These are phyloP conservation scores for Lunularia cruciata DNA, from an alignment of 225 moss, liverwort and hornwort species.

Conservation along the genomic window DNA sequence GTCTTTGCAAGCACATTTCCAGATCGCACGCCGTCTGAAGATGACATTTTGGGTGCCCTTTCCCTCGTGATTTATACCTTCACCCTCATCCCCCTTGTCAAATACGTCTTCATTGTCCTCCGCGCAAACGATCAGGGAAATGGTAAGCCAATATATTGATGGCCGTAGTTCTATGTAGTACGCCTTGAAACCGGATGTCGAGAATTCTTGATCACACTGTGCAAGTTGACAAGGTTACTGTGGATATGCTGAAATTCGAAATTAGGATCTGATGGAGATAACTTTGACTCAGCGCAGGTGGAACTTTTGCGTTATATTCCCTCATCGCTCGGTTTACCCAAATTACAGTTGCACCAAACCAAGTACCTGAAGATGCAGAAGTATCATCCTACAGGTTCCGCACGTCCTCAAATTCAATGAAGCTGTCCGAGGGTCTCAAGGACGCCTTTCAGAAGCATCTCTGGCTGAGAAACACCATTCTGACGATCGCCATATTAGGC, in stretches of 20 bases:
- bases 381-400: constrained; percentile 58
- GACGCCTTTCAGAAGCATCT: constrained; percentile 45
- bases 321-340: constrained; percentile 53
- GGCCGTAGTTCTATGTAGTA: no score
- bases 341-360: constrained; percentile 51
- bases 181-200: not conserved
- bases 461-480: constrained; percentile 44
- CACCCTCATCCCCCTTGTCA: constrained; percentile 57
- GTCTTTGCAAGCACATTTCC: constrained; percentile 50
- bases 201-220: no score
- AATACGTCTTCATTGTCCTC: constrained; percentile 66
- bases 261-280: no score
- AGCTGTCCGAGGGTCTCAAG: constrained; percentile 47
- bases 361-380: constrained; percentile 55
- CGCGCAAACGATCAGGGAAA: constrained; percentile 66
- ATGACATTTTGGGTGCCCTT: constrained; percentile 59
- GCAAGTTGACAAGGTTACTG: no score
- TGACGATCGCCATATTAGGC: constrained; percentile 55
- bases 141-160: constrained; percentile 33
- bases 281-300: no score
- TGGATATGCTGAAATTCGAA: no score
- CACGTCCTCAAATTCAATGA: constrained; percentile 32
- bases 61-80: constrained; percentile 69
- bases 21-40: constrained; percentile 42
- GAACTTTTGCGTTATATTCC: constrained; percentile 75